A percentile compares a stretch with the other conserved stretches of the same genome.
Evolutionary conservation across 345 rosid genomes (phyloP).

Genomic region (Boechera stricta): DNA sequence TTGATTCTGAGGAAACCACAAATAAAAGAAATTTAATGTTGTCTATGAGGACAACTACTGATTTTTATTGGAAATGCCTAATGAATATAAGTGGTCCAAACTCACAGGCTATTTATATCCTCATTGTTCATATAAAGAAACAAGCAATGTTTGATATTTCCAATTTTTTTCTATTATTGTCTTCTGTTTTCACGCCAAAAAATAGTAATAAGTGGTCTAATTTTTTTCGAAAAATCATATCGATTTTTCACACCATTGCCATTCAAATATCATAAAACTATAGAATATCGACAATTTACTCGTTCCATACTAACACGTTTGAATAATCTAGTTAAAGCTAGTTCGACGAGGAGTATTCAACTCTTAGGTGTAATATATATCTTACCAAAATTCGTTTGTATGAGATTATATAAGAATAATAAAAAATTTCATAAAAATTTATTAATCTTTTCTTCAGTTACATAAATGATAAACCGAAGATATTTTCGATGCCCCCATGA

Average conservation of each 20-base stretch:
- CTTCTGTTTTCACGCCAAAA: conserved; percentile 34
- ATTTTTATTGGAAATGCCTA: conserved; percentile 43
- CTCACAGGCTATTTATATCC: conserved; percentile 31
- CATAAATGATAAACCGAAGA: no score
- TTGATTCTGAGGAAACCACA: conserved; percentile 17
- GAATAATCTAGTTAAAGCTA: neutral
- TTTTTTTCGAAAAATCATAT: neutral
- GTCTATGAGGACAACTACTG: conserved; percentile 39
- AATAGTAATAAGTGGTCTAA: conserved; percentile 18
- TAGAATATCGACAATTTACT: neutral
- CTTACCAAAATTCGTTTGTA: neutral
- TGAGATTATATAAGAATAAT: neutral
- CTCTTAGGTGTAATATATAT: neutral
- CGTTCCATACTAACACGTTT: neutral
- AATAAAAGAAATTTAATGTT: conserved; percentile 33
- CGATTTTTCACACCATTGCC: conserved; percentile 40
- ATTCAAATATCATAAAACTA: conserved; percentile 11
- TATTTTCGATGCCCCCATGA: no score
- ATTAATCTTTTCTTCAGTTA: neutral
- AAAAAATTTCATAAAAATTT: neutral
- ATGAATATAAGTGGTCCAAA: conserved; percentile 46
- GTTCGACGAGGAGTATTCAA: neutral
- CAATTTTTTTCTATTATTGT: conserved; percentile 32
- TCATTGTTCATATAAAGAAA: conserved; percentile 27
- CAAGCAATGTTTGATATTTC: conserved; percentile 27